Base-by-base conservation (phyloP, 306 rosid species). In the Cicer bijugum region DNA sequence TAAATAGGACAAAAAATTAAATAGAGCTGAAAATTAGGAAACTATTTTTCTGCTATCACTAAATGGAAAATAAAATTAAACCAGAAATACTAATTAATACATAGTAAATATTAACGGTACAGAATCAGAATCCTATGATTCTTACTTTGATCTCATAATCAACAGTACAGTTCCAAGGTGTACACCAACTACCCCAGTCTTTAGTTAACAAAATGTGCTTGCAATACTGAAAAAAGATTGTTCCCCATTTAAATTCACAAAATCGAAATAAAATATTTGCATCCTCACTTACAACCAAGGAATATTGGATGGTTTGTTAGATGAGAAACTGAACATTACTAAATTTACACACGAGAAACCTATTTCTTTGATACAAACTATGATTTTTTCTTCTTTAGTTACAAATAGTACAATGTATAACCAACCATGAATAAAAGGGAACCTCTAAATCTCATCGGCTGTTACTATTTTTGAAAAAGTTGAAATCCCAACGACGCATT, bases 401-500 rank as follows among this genome's bases (percentile, higher is more conserved):
- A 86, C 86, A 86, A 75, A 81, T 77, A 28, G 35, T 28, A 79
- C 86, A 86, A 85, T 81, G 82, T 84, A 77, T 52, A 70, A 75
- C 51, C 65, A 84, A 73, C 48, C 44, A 66, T 50, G 45, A 58
- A 78, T 68, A 2, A 55, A 50, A 50, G 64, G 44, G 71, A 83
- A 81, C 84, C 75, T 83, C 88, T 74, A 46, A 70, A 12, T 44
- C 50, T n/a, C 81, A 88, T 73, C 91, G 88, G 80, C 78, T 85
- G 17, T 88, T 81, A 82, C 85, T 85, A 83, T 87, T 90, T 66
- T 84, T 77, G 87, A 95, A 92, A 81, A 95, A 88, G 79, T 89
- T 89, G 85, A 91, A 88, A 91, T 91, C 99, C 99, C 97, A 95
- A 40, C 97, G 96, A 11, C 97, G 91, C 79, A 91, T 88, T 87